These are phyloP conservation scores for Odontarrhena argentea DNA, from an alignment of 345 rosid genomes.

Conservation along the genomic window DNA sequence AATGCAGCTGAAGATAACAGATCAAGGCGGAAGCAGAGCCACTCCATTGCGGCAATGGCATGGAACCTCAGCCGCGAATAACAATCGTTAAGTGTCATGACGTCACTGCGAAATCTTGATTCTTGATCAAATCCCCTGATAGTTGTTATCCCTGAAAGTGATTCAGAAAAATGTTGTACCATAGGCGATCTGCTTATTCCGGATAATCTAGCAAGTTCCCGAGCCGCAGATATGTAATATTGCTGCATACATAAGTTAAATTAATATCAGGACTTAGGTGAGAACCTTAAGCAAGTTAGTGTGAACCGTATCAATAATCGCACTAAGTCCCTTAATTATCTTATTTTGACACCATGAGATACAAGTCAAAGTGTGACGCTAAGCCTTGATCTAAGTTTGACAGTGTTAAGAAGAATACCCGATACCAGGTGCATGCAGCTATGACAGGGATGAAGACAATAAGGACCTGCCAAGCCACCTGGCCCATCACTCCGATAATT, in stretches of 20 bases:
- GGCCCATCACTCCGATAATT: slow-evolving; percentile 70
- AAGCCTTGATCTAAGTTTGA: slow-evolving; percentile 18
- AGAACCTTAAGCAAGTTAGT: slow-evolving; percentile 22
- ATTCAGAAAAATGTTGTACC: slow-evolving; percentile 84
- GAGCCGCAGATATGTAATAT: slow-evolving; percentile 78
- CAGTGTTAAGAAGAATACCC: slow-evolving; percentile 48
- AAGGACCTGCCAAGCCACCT: slow-evolving; percentile 85
- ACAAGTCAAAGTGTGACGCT: slow-evolving; percentile 19
- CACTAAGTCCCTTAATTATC: slow-evolving; percentile 4
- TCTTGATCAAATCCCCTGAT: slow-evolving; percentile 77
- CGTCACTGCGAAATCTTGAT: slow-evolving; percentile 56
- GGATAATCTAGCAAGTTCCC: slow-evolving; percentile 89
- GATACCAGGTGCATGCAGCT: slow-evolving; percentile 64
- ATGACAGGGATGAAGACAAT: slow-evolving; percentile 63
- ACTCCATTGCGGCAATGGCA: slow-evolving; percentile 76
- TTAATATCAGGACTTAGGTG: slow-evolving; percentile 21
- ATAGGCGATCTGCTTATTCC: slow-evolving; percentile 79
- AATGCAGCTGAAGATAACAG: slow-evolving; percentile 79
- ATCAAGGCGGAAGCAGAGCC: slow-evolving; percentile 82
- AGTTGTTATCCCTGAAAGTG: slow-evolving; percentile 69
- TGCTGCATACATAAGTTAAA: slow-evolving; percentile 50
- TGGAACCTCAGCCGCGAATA: slow-evolving; percentile 66
- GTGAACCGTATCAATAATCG: not conserved
- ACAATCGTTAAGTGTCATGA: slow-evolving; percentile 41
- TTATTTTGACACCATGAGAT: not conserved